phyloP scores from a whole-genome alignment of 345 rosid genomes.

The Euphorbia pulcherrima region DNA sequence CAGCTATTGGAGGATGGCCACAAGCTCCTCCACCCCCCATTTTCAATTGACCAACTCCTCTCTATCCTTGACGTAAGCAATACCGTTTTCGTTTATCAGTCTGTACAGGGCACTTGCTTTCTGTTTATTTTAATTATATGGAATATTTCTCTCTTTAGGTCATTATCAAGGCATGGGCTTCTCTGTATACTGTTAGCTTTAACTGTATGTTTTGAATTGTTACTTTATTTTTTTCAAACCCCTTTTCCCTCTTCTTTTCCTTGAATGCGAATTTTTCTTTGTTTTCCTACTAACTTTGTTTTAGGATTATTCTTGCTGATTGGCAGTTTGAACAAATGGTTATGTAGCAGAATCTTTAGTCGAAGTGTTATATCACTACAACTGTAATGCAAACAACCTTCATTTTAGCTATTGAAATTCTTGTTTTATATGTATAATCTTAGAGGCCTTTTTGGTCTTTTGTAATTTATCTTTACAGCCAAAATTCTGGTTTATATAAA shows the following conservation, averaged over 20 bases:
- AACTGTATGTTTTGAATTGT: background rate
- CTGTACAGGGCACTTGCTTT: slow-evolving; percentile 4
- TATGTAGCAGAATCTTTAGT: background rate
- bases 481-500: background rate
- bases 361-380: background rate
- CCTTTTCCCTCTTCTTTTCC: background rate
- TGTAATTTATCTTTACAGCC: background rate
- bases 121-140: background rate
- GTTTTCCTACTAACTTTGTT: background rate
- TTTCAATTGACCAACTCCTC: slow-evolving; percentile 12
- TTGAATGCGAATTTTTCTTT: background rate
- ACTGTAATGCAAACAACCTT: background rate
- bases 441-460: background rate
- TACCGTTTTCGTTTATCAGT: background rate
- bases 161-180: background rate
- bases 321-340: background rate
- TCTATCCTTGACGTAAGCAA: slow-evolving; percentile 13
- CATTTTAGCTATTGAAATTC: background rate
- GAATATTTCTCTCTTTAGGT: background rate
- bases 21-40: slow-evolving; percentile 9
- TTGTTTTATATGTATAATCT: background rate
- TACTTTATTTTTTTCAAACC: background rate
- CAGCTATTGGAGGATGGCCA: slow-evolving; percentile 9
- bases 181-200: background rate
- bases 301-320: background rate